These are phyloP conservation scores for Rhynchosporium secalis DNA, from an alignment of 2,329 filamentous ascomycete genomes.

Conservation along the genomic window DNA sequence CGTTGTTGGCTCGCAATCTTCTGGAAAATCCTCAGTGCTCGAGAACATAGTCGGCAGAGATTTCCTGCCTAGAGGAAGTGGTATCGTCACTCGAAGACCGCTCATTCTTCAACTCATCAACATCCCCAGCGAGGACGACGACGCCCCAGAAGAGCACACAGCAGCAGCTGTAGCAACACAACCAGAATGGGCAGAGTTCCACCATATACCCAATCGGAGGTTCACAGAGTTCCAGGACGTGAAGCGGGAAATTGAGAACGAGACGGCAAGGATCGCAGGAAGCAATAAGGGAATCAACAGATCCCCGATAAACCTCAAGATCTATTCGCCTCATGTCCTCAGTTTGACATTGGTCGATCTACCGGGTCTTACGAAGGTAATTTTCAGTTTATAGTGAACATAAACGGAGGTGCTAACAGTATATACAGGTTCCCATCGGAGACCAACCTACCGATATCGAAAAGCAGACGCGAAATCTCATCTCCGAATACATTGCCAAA, in stretches of 20 bases:
- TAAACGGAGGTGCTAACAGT: neutral
- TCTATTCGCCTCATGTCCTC: conserved; percentile 95
- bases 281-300: conserved; percentile 98
- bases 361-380: conserved; percentile 89
- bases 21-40: conserved; percentile 96
- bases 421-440: conserved; percentile 79
- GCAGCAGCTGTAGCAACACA: conserved; percentile 69
- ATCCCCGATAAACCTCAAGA: conserved; percentile 96
- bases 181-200: conserved; percentile 89
- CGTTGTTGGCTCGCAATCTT: conserved; percentile 96
- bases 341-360: conserved; percentile 96
- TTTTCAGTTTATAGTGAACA: conserved; percentile 18
- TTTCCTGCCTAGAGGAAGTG: conserved; percentile 92
- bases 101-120: conserved; percentile 99
- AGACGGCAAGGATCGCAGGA: conserved; percentile 91
- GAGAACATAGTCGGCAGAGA: conserved; percentile 99
- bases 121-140: conserved; percentile 66
- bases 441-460: conserved; percentile 98
- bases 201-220: conserved; percentile 85
- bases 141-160: conserved; percentile 71
- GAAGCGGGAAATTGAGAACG: conserved; percentile 94
- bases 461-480: conserved; percentile 95
- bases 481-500: conserved; percentile 97
- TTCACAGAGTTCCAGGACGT: conserved; percentile 93
- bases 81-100: conserved; percentile 91